phyloP scores from a whole-genome alignment of 805 yeast genomes.

The Candida hispaniensis region DNA sequence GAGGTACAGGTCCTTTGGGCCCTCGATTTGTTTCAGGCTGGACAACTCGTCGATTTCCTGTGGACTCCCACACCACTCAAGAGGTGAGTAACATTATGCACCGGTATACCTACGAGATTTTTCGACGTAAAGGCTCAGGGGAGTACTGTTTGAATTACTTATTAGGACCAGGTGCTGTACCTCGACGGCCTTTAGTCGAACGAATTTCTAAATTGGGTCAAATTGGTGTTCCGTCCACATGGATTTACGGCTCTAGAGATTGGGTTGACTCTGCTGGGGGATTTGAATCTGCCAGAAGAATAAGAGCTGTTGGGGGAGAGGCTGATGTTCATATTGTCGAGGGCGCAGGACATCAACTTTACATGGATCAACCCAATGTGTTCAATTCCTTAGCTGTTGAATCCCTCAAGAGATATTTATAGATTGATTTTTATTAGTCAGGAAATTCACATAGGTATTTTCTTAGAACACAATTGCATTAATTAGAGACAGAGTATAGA shows the following conservation, averaged over 20 bases:
- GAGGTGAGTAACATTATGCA: constrained; percentile 50
- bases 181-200: constrained; percentile 57
- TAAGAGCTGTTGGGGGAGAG: constrained; percentile 21
- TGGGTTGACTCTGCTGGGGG: constrained; percentile 51
- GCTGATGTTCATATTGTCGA: constrained; percentile 32
- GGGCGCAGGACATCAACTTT: constrained; percentile 65
- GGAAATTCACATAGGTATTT: background rate
- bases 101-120: constrained; percentile 69
- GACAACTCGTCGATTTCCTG: constrained; percentile 63
- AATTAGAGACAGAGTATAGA: constrained; percentile 7
- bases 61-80: constrained; percentile 36
- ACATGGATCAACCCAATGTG: constrained; percentile 46
- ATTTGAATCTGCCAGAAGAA: constrained; percentile 26
- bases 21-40: constrained; percentile 81
- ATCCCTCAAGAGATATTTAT: background rate
- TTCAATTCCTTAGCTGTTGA: constrained; percentile 41
- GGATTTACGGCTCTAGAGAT: constrained; percentile 78
- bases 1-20: constrained; percentile 73
- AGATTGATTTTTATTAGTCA: background rate
- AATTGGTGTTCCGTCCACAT: constrained; percentile 50
- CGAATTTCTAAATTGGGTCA: constrained; percentile 35
- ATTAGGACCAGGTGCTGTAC: constrained; percentile 84
- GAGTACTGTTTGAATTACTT: constrained; percentile 81
- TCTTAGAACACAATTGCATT: constrained; percentile 3
- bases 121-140: constrained; percentile 82